Evolutionary conservation across 768 basidiomycete species (phyloP), one percentile per base, ranked within the genome.

Genomic region (Solioccasus polychromus): DNA sequence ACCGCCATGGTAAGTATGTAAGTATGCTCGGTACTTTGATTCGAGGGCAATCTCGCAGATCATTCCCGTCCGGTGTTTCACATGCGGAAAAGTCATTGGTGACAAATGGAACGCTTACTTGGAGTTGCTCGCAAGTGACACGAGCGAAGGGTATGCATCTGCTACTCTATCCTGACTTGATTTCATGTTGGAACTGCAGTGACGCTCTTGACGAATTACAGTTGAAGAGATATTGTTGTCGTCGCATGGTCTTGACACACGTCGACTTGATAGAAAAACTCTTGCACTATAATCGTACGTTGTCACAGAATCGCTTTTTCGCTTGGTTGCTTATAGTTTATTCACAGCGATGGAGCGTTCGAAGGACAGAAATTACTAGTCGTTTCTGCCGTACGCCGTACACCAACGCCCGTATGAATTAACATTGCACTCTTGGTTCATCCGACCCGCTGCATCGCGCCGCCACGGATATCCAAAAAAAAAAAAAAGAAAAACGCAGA

Each of bases 261-360:
- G 95, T 97, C 45, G 95, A 97, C 69, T 76, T 97, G 52, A 97
- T 97, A 55, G 95, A 97, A 70, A 97, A 97, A 68, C 77, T 97
- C 15, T 73, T 98, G 18, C 92, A 95, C 59, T 98, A 95, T 67
- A 95, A 94, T 68, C 92, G 93, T 96, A 40, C 45, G 66, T 59
- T 34, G 15, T 34, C 41, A 56, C 87, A 73, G 15, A 47, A 34
- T 42, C 34, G 11, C 20, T 44, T 34, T 17, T 39, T 17, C 6
- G 39, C 29, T 9, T 0, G 1, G 14, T 37, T 4, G 25, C 43
- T 23, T 8, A 51, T 19, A n/a, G n/a, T 26, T 2, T 35, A 31
- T 24, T 36, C 17, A 8, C 48, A 68, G 65, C 65, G 3, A 66
- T 68, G 64, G 64, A 66, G 35, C 64, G 64, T 30, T 37, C 42